A percentile compares a stretch with the other conserved stretches of the same genome.
Conservation (phyloP, 202 grass and related monocot genomes). For the Alloteropsis angusta region DNA sequence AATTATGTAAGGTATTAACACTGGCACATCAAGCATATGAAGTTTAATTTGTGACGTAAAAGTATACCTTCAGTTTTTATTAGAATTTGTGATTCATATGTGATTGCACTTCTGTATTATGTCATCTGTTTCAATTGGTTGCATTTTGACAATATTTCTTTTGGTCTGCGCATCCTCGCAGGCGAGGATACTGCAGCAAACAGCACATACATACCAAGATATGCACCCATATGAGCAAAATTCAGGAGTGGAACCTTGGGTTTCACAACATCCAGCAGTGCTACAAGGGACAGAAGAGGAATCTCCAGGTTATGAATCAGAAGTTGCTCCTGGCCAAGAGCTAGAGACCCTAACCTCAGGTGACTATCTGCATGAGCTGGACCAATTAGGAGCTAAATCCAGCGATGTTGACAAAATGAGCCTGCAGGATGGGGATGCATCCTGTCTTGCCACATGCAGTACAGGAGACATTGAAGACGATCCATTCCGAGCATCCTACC, state of each 20-base stretch:
- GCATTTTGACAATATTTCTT: conserved; percentile 5
- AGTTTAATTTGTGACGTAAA: background rate
- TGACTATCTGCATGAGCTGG: conserved; percentile 72
- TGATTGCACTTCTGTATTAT: background rate
- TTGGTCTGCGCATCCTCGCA: conserved; percentile 6
- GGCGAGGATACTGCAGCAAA: conserved; percentile 62
- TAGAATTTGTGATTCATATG: background rate
- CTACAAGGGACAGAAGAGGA: conserved; percentile 10
- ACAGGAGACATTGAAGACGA: conserved; percentile 73
- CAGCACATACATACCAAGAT: conserved; percentile 20
- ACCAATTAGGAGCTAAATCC: conserved; percentile 47
- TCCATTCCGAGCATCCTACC: conserved; percentile 53
- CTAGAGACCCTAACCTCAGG: conserved; percentile 39
- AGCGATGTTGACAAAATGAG: conserved; percentile 74
- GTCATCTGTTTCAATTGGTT: conserved; percentile 11
- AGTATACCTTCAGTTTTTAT: background rate
- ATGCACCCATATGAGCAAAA: conserved; percentile 18
- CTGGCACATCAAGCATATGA: background rate
- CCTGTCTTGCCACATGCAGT: conserved; percentile 78
- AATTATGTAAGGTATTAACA: background rate
- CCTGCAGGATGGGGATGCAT: conserved; percentile 63
- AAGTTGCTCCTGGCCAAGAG: conserved; percentile 27
- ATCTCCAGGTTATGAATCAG: conserved; percentile 19
- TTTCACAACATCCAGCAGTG: conserved; percentile 17
- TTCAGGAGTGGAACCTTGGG: conserved; percentile 31